Evolutionary conservation across 306 rosid species (phyloP).

Genomic region (Begonia loranthoides): DNA sequence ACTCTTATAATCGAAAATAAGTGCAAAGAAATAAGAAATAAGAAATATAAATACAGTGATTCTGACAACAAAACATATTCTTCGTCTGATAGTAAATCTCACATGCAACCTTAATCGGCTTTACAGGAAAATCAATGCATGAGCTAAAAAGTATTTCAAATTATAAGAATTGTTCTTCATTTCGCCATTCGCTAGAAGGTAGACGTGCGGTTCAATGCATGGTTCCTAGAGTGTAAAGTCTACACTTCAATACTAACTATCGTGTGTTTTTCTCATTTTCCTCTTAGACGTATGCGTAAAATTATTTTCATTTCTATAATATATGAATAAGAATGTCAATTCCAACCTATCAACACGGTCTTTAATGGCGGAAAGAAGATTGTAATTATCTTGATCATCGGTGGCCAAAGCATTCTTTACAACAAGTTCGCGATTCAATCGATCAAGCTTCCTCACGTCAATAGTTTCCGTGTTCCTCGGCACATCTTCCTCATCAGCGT

Average conservation of each 20-base stretch:
- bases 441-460: constrained; percentile 52
- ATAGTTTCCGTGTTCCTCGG: constrained; percentile 11
- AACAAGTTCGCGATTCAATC: constrained; percentile 41
- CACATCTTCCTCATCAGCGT: background rate
- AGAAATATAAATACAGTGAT: too few species aligned
- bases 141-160: too few species aligned
- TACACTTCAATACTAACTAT: too few species aligned
- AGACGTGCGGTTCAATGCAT: too few species aligned
- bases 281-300: too few species aligned
- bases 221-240: too few species aligned
- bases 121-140: too few species aligned
- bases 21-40: background rate
- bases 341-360: constrained; percentile 46
- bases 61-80: background rate
- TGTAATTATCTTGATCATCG: constrained; percentile 53
- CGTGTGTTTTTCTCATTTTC: too few species aligned
- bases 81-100: too few species aligned
- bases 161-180: too few species aligned
- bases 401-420: constrained; percentile 71
- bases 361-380: constrained; percentile 54
- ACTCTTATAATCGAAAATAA: constrained; percentile 23
- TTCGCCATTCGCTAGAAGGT: too few species aligned
- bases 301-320: too few species aligned
- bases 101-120: background rate
- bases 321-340: background rate